Percentiles rank a stretch among this genome's conserved stretches.
Evolutionary conservation across 306 rosid species (phyloP).

Genomic region (Rosa lucieae): DNA sequence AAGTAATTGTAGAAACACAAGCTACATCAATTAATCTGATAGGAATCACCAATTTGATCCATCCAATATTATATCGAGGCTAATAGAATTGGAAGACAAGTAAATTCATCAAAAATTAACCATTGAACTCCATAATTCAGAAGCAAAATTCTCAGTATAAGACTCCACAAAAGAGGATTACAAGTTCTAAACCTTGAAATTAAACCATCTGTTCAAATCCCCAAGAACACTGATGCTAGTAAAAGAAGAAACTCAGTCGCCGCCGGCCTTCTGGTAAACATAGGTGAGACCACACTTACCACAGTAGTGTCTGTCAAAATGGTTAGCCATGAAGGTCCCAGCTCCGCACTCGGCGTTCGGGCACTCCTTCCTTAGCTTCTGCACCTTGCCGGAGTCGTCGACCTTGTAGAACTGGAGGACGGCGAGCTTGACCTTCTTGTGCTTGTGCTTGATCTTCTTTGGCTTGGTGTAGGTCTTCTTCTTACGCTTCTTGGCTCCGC

Average conservation of each 20-base stretch:
- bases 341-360: slow-evolving; percentile 17
- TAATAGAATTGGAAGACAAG: not conserved
- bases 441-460: not conserved
- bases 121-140: not conserved
- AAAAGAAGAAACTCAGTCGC: not conserved
- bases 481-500: slow-evolving; percentile 6
- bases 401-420: slow-evolving; percentile 7
- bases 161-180: not conserved
- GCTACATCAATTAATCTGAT: not conserved
- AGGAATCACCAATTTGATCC: not conserved
- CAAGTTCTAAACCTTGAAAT: not conserved
- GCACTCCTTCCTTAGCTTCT: slow-evolving; percentile 15
- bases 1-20: not conserved
- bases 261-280: not conserved
- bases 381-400: slow-evolving; percentile 11
- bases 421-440: slow-evolving; percentile 6
- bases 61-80: not conserved
- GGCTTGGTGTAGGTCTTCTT: slow-evolving; percentile 7
- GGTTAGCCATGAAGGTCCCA: slow-evolving; percentile 15
- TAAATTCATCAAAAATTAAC: not conserved
- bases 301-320: slow-evolving; percentile 11
- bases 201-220: not conserved
- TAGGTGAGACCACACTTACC: slow-evolving; percentile 7
- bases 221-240: too few species aligned
- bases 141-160: not conserved